These are phyloP conservation scores for Erodium trifolium DNA, from an alignment of 441 rosid species.

Conservation along the genomic window DNA sequence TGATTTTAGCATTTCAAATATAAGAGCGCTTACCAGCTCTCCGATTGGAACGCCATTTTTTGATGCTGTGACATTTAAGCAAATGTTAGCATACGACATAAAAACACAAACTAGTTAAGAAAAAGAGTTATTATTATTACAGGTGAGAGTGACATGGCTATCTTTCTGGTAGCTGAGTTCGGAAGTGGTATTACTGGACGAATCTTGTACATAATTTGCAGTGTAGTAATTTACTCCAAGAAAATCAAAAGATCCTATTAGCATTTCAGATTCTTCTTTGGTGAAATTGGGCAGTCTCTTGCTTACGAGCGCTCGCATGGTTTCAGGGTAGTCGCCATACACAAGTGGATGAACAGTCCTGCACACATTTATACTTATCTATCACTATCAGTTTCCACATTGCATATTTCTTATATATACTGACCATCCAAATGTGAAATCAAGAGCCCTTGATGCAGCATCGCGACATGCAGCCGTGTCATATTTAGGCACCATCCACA, in stretches of 20 bases:
- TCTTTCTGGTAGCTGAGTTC: neutral
- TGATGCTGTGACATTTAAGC: slow-evolving; percentile 21
- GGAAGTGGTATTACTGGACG: neutral
- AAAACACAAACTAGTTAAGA: neutral
- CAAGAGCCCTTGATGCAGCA: slow-evolving; percentile 30
- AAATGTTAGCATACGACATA: neutral
- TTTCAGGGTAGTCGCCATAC: slow-evolving; percentile 7
- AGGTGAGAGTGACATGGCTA: neutral
- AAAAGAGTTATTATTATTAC: neutral
- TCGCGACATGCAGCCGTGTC: slow-evolving; percentile 17
- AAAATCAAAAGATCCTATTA: slow-evolving; percentile 14
- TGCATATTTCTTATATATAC: neutral
- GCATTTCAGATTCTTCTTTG: slow-evolving; percentile 8
- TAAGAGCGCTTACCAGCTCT: slow-evolving; percentile 16
- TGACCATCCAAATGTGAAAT: slow-evolving; percentile 34
- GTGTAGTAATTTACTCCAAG: slow-evolving; percentile 14
- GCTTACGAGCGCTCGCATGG: slow-evolving; percentile 1
- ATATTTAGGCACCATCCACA: slow-evolving; percentile 25
- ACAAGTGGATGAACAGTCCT: slow-evolving; percentile 3
- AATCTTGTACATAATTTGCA: slow-evolving; percentile 5
- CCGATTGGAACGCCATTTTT: slow-evolving; percentile 34
- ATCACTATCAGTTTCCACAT: too few relatives aligned
- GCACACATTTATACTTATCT: too few relatives aligned
- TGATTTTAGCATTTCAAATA: too few relatives aligned
- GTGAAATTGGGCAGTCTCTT: slow-evolving; percentile 14